Evolutionary conservation across 306 rosid genomes (phyloP).

Genomic region (Fagus crenata): DNA sequence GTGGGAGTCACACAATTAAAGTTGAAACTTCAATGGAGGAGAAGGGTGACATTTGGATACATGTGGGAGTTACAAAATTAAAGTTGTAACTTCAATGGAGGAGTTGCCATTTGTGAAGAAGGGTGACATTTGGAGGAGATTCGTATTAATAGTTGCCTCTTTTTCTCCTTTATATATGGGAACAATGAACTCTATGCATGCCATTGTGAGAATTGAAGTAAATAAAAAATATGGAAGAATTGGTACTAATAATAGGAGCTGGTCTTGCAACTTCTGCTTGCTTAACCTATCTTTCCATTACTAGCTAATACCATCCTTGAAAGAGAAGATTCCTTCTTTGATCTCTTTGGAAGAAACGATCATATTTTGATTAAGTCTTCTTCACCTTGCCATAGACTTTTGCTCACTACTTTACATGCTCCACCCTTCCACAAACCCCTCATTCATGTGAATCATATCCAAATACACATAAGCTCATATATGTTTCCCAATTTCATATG

Average conservation of each 20-base stretch:
- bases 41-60: too few species aligned
- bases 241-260: too few species aligned
- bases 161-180: too few species aligned
- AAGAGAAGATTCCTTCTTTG: constrained; percentile 28
- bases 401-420: not conserved
- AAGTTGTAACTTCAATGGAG: not conserved
- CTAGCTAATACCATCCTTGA: constrained; percentile 27
- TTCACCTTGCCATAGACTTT: constrained; percentile 13
- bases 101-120: not conserved
- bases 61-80: not conserved
- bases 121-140: not conserved
- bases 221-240: too few species aligned
- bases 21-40: too few species aligned
- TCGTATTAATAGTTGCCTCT: too few species aligned
- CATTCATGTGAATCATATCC: constrained; percentile 23
- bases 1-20: too few species aligned
- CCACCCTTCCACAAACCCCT: constrained; percentile 4
- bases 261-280: constrained; percentile 38
- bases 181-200: too few species aligned
- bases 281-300: constrained; percentile 4
- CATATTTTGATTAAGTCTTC: constrained; percentile 34
- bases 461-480: constrained; percentile 16
- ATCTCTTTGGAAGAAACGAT: constrained; percentile 39
- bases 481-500: constrained; percentile 18
- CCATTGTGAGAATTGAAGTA: too few species aligned